phyloP scores from a whole-genome alignment of 2,329 filamentous ascomycete species.

The Diaporthe humulicola region DNA sequence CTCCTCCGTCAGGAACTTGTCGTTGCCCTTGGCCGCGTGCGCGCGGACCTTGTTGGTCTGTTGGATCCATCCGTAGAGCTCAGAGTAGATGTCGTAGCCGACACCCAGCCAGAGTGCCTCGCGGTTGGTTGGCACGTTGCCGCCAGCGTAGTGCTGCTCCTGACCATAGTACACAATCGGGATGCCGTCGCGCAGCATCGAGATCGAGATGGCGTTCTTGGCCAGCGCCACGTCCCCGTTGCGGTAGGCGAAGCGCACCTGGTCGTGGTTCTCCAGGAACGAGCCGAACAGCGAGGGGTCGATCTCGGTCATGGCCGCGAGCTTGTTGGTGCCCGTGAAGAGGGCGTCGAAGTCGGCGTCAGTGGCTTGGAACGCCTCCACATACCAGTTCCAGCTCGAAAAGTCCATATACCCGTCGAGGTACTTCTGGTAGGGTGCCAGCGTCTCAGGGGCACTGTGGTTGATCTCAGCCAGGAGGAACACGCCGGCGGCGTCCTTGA shows the following conservation, averaged over 20 bases:
- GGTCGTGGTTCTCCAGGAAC: slow-evolving; percentile 65
- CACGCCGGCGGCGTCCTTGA: slow-evolving; percentile 58
- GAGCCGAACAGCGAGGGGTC: slow-evolving; percentile 52
- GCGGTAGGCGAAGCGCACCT: slow-evolving; percentile 58
- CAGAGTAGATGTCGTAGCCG: slow-evolving; percentile 54
- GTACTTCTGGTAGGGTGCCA: slow-evolving; percentile 59
- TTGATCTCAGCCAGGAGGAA: slow-evolving; percentile 65
- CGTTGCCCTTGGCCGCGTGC: slow-evolving; percentile 54
- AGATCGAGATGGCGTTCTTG: slow-evolving; percentile 67
- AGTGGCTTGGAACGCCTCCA: slow-evolving; percentile 44
- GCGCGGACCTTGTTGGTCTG: slow-evolving; percentile 64
- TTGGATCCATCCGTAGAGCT: slow-evolving; percentile 60
- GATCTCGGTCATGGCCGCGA: slow-evolving; percentile 51
- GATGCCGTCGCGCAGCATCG: slow-evolving; percentile 67
- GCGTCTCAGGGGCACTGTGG: slow-evolving; percentile 58
- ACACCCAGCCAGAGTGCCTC: slow-evolving; percentile 62
- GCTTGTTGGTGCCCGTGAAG: slow-evolving; percentile 42
- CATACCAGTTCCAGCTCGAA: slow-evolving; percentile 54
- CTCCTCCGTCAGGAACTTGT: slow-evolving; percentile 53
- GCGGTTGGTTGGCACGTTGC: slow-evolving; percentile 57
- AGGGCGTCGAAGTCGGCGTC: slow-evolving; percentile 48
- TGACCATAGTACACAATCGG: slow-evolving; percentile 71
- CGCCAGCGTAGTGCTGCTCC: slow-evolving; percentile 61
- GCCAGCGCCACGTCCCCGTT: slow-evolving; percentile 61
- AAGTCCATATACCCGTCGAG: slow-evolving; percentile 65